A percentile compares a stretch with the other conserved stretches of the same genome.
These are phyloP conservation scores for Russula dissimulans DNA, from an alignment of 768 basidiomycete species.

Conservation along the genomic window DNA sequence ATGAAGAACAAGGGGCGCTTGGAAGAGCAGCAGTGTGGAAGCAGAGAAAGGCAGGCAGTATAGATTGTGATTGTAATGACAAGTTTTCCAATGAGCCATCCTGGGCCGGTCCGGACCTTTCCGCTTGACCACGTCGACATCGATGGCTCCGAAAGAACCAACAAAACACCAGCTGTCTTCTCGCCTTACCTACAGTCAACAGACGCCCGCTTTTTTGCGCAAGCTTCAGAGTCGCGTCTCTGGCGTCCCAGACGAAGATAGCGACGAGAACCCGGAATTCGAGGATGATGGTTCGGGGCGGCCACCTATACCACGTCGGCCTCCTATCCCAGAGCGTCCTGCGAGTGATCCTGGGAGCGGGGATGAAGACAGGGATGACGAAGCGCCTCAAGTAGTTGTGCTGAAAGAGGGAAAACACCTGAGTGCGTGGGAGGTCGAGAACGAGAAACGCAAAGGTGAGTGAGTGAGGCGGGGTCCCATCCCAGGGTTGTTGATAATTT, in stretches of 20 bases:
- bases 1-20: too few species aligned
- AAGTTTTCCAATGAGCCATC: too few species aligned
- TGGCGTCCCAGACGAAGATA: slow-evolving; percentile 41
- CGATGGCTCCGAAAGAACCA: slow-evolving; percentile 48
- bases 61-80: too few species aligned
- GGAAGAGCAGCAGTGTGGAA: too few species aligned
- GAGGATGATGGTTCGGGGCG: slow-evolving; percentile 62
- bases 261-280: slow-evolving; percentile 41
- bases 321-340: slow-evolving; percentile 60
- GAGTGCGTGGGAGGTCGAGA: slow-evolving; percentile 66
- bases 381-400: slow-evolving; percentile 84
- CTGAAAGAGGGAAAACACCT: slow-evolving; percentile 85
- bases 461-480: not conserved
- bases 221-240: slow-evolving; percentile 55
- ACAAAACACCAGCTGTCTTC: slow-evolving; percentile 66
- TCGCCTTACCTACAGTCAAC: slow-evolving; percentile 51
- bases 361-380: slow-evolving; percentile 55
- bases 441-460: slow-evolving; percentile 63
- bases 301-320: slow-evolving; percentile 66
- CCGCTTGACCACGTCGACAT: not conserved
- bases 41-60: too few species aligned
- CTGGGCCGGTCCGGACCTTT: not conserved
- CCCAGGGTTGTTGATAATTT: not conserved
- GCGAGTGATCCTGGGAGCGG: slow-evolving; percentile 62
- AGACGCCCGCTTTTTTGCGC: slow-evolving; percentile 55